phyloP scores from a whole-genome alignment of 2,329 filamentous ascomycete genomes.

The Aureobasidium zeae region DNA sequence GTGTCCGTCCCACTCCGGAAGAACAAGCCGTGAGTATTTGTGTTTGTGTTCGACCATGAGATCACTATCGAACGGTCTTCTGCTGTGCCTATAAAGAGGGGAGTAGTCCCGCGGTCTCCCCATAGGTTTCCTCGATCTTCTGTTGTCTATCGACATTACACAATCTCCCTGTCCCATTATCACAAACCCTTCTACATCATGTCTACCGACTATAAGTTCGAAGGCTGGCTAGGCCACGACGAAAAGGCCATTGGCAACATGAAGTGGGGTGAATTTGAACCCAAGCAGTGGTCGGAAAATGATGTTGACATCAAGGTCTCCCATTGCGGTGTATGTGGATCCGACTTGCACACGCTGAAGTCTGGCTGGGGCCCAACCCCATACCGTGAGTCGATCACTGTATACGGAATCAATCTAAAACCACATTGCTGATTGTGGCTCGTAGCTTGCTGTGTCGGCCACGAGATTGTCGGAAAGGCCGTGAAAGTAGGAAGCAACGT shows the following conservation, averaged over 20 bases:
- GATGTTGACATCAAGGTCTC: slow-evolving; percentile 30
- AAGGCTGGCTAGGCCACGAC: slow-evolving; percentile 49
- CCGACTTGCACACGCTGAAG: slow-evolving; percentile 25
- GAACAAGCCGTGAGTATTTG: no score
- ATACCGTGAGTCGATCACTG: slow-evolving; percentile 1
- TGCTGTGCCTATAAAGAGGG: neutral
- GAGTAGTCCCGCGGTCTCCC: neutral
- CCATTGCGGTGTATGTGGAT: slow-evolving; percentile 32
- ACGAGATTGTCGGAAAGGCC: slow-evolving; percentile 22
- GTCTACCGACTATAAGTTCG: slow-evolving; percentile 41
- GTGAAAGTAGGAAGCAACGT: slow-evolving; percentile 22
- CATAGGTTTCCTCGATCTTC: no score
- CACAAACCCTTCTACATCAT: slow-evolving; percentile 2
- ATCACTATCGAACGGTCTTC: slow-evolving; percentile 2
- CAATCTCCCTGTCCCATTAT: no score
- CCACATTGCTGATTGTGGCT: neutral
- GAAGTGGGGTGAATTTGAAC: slow-evolving; percentile 41
- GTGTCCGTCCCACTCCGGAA: no score
- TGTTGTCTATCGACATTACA: neutral
- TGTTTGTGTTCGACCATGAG: slow-evolving; percentile 8
- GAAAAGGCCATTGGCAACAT: slow-evolving; percentile 43
- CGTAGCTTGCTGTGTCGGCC: slow-evolving; percentile 19
- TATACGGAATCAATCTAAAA: neutral
- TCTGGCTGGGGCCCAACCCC: slow-evolving; percentile 30
- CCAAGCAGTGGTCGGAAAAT: slow-evolving; percentile 29